Evolutionary conservation across 106 monocot genomes (phyloP).

Genomic region (Dioscorea dumetorum): DNA sequence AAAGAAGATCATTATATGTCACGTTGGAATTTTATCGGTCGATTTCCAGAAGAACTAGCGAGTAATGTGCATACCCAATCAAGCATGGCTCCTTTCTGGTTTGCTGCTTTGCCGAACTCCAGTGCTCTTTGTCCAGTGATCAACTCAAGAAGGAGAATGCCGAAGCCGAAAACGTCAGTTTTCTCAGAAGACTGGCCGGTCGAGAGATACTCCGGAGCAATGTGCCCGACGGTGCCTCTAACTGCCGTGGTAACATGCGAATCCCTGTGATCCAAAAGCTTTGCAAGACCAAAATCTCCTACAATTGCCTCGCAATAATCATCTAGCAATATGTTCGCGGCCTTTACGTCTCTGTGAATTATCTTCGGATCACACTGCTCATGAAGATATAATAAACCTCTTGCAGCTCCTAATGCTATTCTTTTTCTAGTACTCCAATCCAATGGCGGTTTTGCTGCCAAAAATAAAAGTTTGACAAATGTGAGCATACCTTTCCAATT

Average conservation of each 20-base stretch:
- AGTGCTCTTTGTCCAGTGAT: conserved; percentile 54
- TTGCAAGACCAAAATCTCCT: conserved; percentile 47
- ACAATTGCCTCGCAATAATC: conserved; percentile 38
- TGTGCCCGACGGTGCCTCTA: conserved; percentile 40
- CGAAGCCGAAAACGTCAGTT: conserved; percentile 73
- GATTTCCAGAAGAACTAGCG: too few relatives aligned
- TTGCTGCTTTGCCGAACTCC: conserved; percentile 55
- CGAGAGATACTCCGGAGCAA: conserved; percentile 54
- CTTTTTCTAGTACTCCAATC: conserved; percentile 43
- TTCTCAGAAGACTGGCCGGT: conserved; percentile 75
- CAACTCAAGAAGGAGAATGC: conserved; percentile 59
- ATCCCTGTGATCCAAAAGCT: conserved; percentile 35
- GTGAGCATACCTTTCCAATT: too few relatives aligned
- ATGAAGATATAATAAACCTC: conserved; percentile 37
- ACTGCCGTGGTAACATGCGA: conserved; percentile 44
- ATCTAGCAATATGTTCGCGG: conserved; percentile 47
- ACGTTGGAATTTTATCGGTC: too few relatives aligned
- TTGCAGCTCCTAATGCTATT: conserved; percentile 47
- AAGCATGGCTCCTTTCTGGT: conserved; percentile 60
- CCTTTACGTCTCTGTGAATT: conserved; percentile 47
- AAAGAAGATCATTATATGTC: too few relatives aligned
- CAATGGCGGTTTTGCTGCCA: conserved; percentile 31
- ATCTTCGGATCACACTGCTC: conserved; percentile 53
- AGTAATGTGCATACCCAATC: conserved; percentile 45
- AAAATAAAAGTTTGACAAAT: background rate